Percentiles rank a stretch among this genome's conserved stretches.
These are phyloP conservation scores for Bondarzewia mesenterica DNA, from an alignment of 1,284 basidiomycete species.

Conservation along the genomic window DNA sequence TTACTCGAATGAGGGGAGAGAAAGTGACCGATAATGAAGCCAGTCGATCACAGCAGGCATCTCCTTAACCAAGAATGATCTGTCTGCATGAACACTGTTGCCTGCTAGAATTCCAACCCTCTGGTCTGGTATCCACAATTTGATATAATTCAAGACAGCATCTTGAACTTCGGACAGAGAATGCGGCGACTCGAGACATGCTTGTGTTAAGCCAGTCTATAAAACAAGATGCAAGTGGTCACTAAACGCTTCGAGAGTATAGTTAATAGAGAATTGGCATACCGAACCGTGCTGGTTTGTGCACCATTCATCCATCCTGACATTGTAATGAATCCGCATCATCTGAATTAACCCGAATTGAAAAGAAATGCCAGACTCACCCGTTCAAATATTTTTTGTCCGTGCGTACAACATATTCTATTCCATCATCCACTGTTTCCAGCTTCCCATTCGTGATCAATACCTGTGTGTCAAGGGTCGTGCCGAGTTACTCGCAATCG, in stretches of 20 bases:
- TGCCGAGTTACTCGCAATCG: background rate
- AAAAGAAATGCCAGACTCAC: background rate
- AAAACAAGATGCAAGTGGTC: background rate
- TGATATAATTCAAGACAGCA: slow-evolving; percentile 60
- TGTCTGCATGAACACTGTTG: slow-evolving; percentile 75
- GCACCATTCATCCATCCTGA: slow-evolving; percentile 75
- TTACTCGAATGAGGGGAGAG: too few relatives aligned
- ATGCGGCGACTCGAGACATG: slow-evolving; percentile 58
- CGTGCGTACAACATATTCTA: slow-evolving; percentile 63
- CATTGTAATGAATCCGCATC: background rate
- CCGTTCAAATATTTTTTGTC: slow-evolving; percentile 22
- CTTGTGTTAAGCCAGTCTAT: slow-evolving; percentile 67
- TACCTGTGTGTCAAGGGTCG: slow-evolving; percentile 39
- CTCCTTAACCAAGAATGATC: slow-evolving; percentile 60
- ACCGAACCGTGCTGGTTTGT: slow-evolving; percentile 63
- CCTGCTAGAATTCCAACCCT: slow-evolving; percentile 67
- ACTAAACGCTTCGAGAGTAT: too few relatives aligned
- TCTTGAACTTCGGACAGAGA: slow-evolving; percentile 44
- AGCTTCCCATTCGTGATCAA: slow-evolving; percentile 78
- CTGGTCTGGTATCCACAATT: slow-evolving; percentile 62
- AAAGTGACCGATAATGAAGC: slow-evolving; percentile 66
- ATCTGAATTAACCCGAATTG: background rate
- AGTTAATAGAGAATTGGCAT: slow-evolving; percentile 15
- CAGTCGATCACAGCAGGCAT: slow-evolving; percentile 72
- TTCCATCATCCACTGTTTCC: slow-evolving; percentile 63